These are phyloP conservation scores for Aphanocladium album DNA, from an alignment of 2,329 filamentous ascomycete species.

Conservation along the genomic window DNA sequence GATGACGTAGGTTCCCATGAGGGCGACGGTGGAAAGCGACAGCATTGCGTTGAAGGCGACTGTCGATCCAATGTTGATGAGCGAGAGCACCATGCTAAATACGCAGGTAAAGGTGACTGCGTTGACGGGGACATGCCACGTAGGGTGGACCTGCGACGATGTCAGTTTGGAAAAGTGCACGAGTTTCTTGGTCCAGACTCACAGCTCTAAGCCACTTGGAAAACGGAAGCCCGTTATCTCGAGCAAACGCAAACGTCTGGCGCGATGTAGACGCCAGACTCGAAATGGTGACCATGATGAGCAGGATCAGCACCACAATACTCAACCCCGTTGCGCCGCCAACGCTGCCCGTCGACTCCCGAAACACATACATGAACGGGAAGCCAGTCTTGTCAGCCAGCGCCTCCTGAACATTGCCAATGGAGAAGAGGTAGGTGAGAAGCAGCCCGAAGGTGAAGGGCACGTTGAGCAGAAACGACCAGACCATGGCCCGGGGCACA, in stretches of 20 bases:
- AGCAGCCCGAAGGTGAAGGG: constrained; percentile 7
- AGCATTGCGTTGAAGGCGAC: constrained; percentile 18
- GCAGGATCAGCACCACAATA: constrained; percentile 6
- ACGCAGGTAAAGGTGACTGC: constrained; percentile 14
- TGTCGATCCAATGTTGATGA: constrained; percentile 17
- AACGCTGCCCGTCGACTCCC: constrained; percentile 16
- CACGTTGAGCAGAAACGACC: constrained; percentile 4
- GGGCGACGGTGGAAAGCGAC: constrained; percentile 16
- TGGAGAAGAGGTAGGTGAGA: constrained; percentile 12
- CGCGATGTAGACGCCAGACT: constrained; percentile 6
- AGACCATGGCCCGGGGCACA: constrained; percentile 14
- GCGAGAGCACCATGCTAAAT: constrained; percentile 9
- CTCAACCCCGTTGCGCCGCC: not conserved
- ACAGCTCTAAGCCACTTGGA: constrained; percentile 14
- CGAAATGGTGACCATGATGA: constrained; percentile 12
- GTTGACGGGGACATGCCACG: constrained; percentile 14
- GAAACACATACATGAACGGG: constrained; percentile 14
- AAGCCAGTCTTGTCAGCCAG: constrained; percentile 6
- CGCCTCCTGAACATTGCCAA: constrained; percentile 6
- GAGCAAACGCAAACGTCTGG: constrained; percentile 12
- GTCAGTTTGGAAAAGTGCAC: not conserved
- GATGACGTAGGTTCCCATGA: constrained; percentile 16
- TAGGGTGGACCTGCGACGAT: constrained; percentile 2
- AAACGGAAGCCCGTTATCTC: constrained; percentile 11
- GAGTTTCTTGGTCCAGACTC: not conserved